A percentile compares a stretch with the other conserved stretches of the same genome.
Evolutionary conservation across 495 filamentous ascomycete genomes (phyloP).

Genomic region (Staphylotrichum longicolle): DNA sequence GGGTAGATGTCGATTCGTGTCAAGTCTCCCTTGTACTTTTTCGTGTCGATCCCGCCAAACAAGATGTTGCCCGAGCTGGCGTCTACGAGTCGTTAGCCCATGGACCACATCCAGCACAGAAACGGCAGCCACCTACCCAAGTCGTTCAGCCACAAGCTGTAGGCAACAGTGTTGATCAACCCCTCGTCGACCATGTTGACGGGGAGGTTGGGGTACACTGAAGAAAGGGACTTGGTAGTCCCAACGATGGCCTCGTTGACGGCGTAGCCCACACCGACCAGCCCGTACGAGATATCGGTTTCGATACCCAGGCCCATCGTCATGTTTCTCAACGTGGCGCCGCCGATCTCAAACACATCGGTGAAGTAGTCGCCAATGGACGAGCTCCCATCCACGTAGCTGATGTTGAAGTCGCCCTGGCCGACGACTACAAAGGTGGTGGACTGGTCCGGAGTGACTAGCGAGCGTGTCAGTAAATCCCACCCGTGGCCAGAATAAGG

Average conservation of each 20-base stretch:
- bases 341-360: conserved; percentile 73
- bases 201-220: conserved; percentile 75
- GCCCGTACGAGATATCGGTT: conserved; percentile 70
- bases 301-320: conserved; percentile 81
- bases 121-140: conserved; percentile 42
- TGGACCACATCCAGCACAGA: not conserved
- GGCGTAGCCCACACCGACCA: conserved; percentile 85
- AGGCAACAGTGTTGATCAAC: conserved; percentile 77
- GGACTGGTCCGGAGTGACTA: conserved; percentile 62
- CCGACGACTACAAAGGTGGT: conserved; percentile 66
- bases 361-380: conserved; percentile 77
- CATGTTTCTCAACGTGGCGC: conserved; percentile 59
- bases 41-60: conserved; percentile 89
- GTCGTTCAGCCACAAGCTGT: conserved; percentile 88
- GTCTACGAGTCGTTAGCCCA: conserved; percentile 22
- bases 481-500: not conserved
- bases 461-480: conserved; percentile 26
- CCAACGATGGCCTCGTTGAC: conserved; percentile 72
- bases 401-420: conserved; percentile 72
- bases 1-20: conserved; percentile 61
- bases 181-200: conserved; percentile 68
- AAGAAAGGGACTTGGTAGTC: conserved; percentile 32
- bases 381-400: conserved; percentile 78
- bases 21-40: conserved; percentile 75
- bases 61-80: conserved; percentile 52